These are phyloP conservation scores for Leccinum ochraceum DNA, from an alignment of 768 basidiomycete genomes.

Conservation along the genomic window DNA sequence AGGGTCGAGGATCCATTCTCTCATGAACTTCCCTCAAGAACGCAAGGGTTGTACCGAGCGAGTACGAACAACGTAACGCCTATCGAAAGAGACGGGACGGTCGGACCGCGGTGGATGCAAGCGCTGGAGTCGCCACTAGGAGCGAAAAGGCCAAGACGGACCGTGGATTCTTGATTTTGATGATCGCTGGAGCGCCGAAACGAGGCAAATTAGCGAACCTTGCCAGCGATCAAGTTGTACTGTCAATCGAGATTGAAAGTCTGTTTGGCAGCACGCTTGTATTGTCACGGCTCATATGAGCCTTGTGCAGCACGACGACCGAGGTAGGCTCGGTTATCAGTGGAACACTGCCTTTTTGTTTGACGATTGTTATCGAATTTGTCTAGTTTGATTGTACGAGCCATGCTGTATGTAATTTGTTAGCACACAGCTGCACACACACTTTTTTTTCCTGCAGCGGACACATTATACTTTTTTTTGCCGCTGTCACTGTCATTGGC, in stretches of 20 bases:
- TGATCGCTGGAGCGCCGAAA: not conserved
- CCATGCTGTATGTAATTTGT: conserved; percentile 12
- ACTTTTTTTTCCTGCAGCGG: not conserved
- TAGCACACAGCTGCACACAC: not conserved
- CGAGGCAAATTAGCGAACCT: not conserved
- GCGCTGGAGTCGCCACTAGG: conserved; percentile 32
- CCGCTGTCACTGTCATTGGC: not conserved
- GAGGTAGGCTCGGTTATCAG: conserved; percentile 1
- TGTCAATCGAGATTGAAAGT: not conserved
- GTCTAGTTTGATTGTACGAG: not conserved
- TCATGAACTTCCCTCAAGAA: conserved; percentile 21
- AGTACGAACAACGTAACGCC: conserved; percentile 52
- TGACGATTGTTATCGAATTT: not conserved
- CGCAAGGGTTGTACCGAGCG: conserved; percentile 18
- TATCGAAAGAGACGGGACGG: conserved; percentile 40
- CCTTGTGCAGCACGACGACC: not conserved
- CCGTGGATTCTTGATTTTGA: conserved; percentile 14
- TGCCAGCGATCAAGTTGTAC: not conserved
- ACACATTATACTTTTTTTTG: not conserved
- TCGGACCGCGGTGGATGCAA: conserved; percentile 25
- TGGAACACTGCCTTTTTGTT: conserved; percentile 6
- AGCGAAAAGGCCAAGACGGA: conserved; percentile 27
- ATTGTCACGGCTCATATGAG: not conserved
- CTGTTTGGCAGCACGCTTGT: not conserved
- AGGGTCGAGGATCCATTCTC: conserved; percentile 21